Conservation (phyloP, 805 yeast species). For the Yarrowia hollandica region DNA sequence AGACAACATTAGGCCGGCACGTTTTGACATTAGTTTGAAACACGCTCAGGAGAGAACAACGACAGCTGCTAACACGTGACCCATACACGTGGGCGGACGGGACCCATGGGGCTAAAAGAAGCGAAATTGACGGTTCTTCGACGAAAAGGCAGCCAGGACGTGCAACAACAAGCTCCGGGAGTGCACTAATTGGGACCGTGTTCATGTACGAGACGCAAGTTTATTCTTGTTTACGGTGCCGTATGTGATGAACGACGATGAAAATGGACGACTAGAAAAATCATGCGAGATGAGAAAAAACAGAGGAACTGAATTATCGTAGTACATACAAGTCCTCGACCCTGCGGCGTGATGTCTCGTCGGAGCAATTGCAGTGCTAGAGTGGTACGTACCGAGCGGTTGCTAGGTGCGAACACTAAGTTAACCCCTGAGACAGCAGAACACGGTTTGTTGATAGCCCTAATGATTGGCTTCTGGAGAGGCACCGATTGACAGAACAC, state of each 20-base stretch:
- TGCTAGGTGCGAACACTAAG: too few species aligned
- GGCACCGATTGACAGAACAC: not conserved
- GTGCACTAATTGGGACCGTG: conserved; percentile 10
- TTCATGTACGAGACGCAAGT: not conserved
- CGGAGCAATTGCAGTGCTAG: too few species aligned
- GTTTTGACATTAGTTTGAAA: not conserved
- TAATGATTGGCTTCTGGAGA: conserved; percentile 21
- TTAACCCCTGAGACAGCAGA: conserved; percentile 3
- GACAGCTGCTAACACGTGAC: not conserved
- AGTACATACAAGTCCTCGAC: too few species aligned
- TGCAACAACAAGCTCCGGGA: not conserved
- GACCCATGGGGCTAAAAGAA: not conserved
- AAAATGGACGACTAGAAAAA: too few species aligned
- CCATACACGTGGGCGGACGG: not conserved
- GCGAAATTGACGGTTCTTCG: not conserved
- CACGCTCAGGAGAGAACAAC: too few species aligned
- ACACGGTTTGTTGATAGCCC: conserved; percentile 16
- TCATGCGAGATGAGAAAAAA: too few species aligned
- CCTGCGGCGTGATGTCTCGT: too few species aligned
- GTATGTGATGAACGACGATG: not conserved
- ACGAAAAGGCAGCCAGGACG: conserved; percentile 7
- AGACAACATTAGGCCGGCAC: too few species aligned
- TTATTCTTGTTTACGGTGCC: conserved; percentile 5
- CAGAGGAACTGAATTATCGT: too few species aligned
- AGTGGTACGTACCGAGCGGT: too few species aligned